Percentiles rank a stretch among this genome's conserved stretches.
Evolutionary conservation across 2,329 filamentous ascomycete species (phyloP).

Genomic region (Xylariaceae sp.): DNA sequence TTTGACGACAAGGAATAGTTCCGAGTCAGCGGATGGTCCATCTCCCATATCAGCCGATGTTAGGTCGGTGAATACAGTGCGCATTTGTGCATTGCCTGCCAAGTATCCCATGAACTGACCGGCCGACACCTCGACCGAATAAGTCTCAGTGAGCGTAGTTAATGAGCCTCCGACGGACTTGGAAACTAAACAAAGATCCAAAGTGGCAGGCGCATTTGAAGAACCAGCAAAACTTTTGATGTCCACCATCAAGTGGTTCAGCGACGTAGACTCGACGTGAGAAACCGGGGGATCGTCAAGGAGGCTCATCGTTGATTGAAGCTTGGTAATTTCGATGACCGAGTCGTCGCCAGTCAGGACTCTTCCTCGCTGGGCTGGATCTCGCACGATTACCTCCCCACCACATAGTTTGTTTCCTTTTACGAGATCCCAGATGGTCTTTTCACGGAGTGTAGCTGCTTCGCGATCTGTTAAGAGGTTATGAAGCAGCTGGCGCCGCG

Average conservation of each 20-base stretch:
- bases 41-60: constrained; percentile 68
- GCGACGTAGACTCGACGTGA: constrained; percentile 59
- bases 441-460: constrained; percentile 72
- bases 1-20: constrained; percentile 79
- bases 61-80: constrained; percentile 83
- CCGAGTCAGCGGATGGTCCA: constrained; percentile 56
- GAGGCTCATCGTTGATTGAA: constrained; percentile 95
- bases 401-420: constrained; percentile 90
- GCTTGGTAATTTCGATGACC: constrained; percentile 79
- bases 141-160: constrained; percentile 73
- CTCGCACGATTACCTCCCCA: constrained; percentile 90
- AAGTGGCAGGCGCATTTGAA: constrained; percentile 65
- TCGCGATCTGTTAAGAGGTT: constrained; percentile 87
- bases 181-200: constrained; percentile 72
- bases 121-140: constrained; percentile 69
- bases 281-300: constrained; percentile 73
- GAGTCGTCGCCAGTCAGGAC: constrained; percentile 90
- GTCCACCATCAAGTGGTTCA: constrained; percentile 80
- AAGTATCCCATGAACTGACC: constrained; percentile 65
- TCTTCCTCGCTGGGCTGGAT: constrained; percentile 74
- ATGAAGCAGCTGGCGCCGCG: constrained; percentile 84
- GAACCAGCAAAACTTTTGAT: constrained; percentile 76
- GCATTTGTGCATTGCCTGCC: constrained; percentile 61
- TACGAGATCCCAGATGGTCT: constrained; percentile 93
- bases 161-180: constrained; percentile 60